These are phyloP conservation scores for Periconia macrospinosa DNA, from an alignment of 2,329 filamentous ascomycete genomes.

Conservation along the genomic window DNA sequence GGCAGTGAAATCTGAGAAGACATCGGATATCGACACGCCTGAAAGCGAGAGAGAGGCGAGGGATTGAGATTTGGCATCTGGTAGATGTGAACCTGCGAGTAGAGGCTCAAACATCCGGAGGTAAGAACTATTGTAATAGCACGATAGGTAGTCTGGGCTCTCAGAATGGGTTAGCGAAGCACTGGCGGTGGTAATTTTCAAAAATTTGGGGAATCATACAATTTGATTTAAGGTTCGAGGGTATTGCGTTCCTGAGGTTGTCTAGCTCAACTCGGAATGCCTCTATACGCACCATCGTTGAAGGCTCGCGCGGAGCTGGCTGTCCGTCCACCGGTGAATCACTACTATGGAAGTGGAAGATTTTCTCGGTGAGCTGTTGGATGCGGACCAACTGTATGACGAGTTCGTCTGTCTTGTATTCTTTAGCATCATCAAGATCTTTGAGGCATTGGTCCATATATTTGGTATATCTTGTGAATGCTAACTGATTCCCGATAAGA, in stretches of 20 bases:
- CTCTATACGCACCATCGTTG: background rate
- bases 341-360: constrained; percentile 8
- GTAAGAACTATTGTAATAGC: constrained; percentile 9
- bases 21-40: background rate
- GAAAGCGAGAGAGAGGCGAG: constrained; percentile 10
- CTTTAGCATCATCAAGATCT: constrained; percentile 10
- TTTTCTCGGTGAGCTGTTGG: constrained; percentile 6
- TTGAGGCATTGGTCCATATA: constrained; percentile 10
- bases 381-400: constrained; percentile 6
- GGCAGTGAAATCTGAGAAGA: too few species aligned
- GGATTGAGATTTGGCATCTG: constrained; percentile 10
- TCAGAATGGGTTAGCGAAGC: background rate
- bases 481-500: constrained; percentile 8
- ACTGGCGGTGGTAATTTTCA: constrained; percentile 5
- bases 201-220: constrained; percentile 9
- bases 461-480: constrained; percentile 8
- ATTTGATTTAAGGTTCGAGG: constrained; percentile 8
- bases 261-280: constrained; percentile 10
- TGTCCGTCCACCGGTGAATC: constrained; percentile 8
- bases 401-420: constrained; percentile 9
- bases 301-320: constrained; percentile 2
- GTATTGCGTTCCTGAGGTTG: constrained; percentile 7
- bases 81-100: constrained; percentile 10
- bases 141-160: background rate
- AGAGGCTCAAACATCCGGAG: constrained; percentile 11